phyloP scores from a whole-genome alignment of 78 protist genomes.

The Mastigamoeba balamuthi region DNA sequence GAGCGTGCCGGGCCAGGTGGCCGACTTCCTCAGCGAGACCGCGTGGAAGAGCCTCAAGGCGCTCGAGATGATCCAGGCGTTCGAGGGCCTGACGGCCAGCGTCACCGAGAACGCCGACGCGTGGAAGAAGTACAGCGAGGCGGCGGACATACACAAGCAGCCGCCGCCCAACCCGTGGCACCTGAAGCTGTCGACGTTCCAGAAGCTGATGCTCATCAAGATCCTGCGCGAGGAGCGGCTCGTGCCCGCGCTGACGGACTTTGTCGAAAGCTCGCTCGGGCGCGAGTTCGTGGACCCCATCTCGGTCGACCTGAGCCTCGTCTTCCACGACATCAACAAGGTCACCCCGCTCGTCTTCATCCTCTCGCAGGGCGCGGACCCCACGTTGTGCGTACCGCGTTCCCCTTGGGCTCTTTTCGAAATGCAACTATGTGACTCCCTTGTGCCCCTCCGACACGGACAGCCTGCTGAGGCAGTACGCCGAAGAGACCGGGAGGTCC shows the following conservation, averaged over 20 bases:
- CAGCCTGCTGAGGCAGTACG: too few species aligned
- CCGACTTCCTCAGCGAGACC: too few species aligned
- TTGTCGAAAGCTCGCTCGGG: slow-evolving; percentile 35
- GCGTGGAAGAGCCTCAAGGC: too few species aligned
- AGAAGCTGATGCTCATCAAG: slow-evolving; percentile 48
- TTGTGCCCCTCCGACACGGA: too few species aligned
- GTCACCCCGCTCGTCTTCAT: slow-evolving; percentile 49
- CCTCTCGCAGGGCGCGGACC: slow-evolving; percentile 12
- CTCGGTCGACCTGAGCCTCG: slow-evolving; percentile 58
- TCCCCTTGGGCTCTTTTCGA: slow-evolving; percentile 53
- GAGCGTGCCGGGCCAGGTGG: too few species aligned
- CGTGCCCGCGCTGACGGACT: slow-evolving; percentile 21
- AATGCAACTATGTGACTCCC: too few species aligned
- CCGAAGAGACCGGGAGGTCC: too few species aligned
- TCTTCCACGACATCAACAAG: slow-evolving; percentile 31
- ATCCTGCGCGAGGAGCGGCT: slow-evolving; percentile 60
- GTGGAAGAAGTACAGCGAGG: too few species aligned
- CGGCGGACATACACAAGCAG: too few species aligned
- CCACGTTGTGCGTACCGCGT: slow-evolving; percentile 61
- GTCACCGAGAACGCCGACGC: too few species aligned
- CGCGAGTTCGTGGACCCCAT: slow-evolving; percentile 72
- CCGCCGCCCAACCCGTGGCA: slow-evolving; percentile 30
- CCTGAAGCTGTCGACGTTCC: slow-evolving; percentile 13
- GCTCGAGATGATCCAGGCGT: too few species aligned
- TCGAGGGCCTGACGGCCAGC: too few species aligned